These are phyloP conservation scores for Colletotrichum incanum DNA, from an alignment of 2,329 filamentous ascomycete species.

Conservation along the genomic window DNA sequence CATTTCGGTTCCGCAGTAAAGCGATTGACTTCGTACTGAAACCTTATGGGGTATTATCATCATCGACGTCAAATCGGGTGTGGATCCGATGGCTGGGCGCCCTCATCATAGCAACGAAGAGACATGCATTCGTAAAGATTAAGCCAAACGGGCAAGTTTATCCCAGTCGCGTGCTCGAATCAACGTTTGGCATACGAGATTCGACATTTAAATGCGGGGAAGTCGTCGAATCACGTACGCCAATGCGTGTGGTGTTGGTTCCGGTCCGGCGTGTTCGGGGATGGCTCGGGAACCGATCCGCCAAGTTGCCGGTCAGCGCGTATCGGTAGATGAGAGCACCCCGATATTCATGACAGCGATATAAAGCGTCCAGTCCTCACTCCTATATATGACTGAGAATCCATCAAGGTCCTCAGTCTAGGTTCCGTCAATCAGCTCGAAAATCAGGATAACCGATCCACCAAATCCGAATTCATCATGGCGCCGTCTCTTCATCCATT, in stretches of 20 bases:
- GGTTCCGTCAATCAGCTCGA: conserved; percentile 1
- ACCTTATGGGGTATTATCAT: conserved; percentile 26
- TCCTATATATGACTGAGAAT: conserved; percentile 10
- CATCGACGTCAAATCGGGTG: conserved; percentile 25
- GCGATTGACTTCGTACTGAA: conserved; percentile 15
- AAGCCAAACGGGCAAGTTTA: conserved; percentile 32
- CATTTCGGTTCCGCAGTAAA: conserved; percentile 14
- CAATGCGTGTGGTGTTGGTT: conserved; percentile 14
- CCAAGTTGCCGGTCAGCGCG: conserved; percentile 16
- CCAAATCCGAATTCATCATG: conserved; percentile 46
- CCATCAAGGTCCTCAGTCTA: conserved; percentile 24
- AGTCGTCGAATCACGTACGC: conserved; percentile 32
- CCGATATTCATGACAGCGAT: not conserved
- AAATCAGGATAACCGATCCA: conserved; percentile 3
- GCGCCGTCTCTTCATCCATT: conserved; percentile 71
- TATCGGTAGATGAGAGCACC: conserved; percentile 15
- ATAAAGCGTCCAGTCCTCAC: conserved; percentile 11
- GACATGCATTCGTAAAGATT: conserved; percentile 18
- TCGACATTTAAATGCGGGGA: conserved; percentile 35
- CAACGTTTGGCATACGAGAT: conserved; percentile 9
- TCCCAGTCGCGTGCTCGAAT: conserved; percentile 25
- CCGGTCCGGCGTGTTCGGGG: conserved; percentile 34
- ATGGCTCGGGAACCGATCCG: conserved; percentile 31
- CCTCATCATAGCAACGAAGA: not conserved
- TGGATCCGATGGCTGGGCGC: conserved; percentile 20